A percentile compares a stretch with the other conserved stretches of the same genome.
Evolutionary conservation across 306 rosid genomes (phyloP).

Genomic region (Quillaja saponaria): DNA sequence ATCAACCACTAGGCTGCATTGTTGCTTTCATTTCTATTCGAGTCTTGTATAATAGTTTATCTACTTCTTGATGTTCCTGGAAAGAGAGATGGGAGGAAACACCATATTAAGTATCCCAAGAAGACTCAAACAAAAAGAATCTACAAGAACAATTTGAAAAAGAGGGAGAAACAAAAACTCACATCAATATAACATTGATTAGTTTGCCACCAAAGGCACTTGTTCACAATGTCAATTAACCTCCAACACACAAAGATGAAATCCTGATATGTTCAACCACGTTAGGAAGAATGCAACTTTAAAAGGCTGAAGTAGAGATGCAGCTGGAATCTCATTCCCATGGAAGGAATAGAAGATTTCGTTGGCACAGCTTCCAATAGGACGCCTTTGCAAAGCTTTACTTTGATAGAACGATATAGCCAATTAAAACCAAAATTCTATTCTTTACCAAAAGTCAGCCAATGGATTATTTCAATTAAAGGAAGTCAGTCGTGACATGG

Average conservation of each 20-base stretch:
- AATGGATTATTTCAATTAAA: slow-evolving; percentile 71
- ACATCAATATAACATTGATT: slow-evolving; percentile 79
- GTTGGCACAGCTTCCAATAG: slow-evolving; percentile 75
- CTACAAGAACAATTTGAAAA: not conserved
- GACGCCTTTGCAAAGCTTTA: slow-evolving; percentile 65
- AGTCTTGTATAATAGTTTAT: slow-evolving; percentile 63
- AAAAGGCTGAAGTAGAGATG: slow-evolving; percentile 81
- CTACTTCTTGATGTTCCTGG: slow-evolving; percentile 82
- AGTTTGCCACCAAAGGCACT: slow-evolving; percentile 86
- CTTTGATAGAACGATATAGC: slow-evolving; percentile 80
- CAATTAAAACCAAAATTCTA: slow-evolving; percentile 67
- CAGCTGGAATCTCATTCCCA: slow-evolving; percentile 80
- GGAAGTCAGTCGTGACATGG: slow-evolving; percentile 65
- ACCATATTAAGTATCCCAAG: slow-evolving; percentile 9
- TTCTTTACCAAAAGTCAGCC: slow-evolving; percentile 48
- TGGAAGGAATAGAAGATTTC: slow-evolving; percentile 89
- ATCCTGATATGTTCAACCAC: slow-evolving; percentile 67
- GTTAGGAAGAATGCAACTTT: slow-evolving; percentile 85
- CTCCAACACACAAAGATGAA: slow-evolving; percentile 83
- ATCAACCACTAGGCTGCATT: slow-evolving; percentile 74
- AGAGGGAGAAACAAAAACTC: slow-evolving; percentile 33
- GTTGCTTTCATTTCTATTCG: slow-evolving; percentile 75
- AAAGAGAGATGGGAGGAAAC: not conserved
- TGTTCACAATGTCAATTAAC: slow-evolving; percentile 74
- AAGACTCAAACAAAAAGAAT: not conserved